A percentile compares a stretch with the other conserved stretches of the same genome.
Conservation (phyloP, 23 red algal genomes). For the Gracilariopsis chorda region DNA sequence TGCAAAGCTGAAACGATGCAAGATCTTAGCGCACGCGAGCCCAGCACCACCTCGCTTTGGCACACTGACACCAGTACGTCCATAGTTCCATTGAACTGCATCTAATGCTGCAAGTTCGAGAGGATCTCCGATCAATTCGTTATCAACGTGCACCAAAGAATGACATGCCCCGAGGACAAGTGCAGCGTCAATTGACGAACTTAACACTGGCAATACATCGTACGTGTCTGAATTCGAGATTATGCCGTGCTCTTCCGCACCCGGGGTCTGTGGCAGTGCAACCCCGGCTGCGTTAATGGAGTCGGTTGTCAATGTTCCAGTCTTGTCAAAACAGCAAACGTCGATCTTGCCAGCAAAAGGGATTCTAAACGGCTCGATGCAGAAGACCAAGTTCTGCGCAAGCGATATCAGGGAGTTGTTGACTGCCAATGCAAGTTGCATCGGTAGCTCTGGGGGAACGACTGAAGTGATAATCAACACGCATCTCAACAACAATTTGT, state of each 20-base stretch:
- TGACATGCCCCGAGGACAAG: conserved; percentile 91
- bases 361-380: conserved; percentile 97
- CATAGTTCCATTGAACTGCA: conserved; percentile 70
- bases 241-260: background rate
- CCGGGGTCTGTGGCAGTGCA: conserved; percentile 7
- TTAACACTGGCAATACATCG: conserved; percentile 34
- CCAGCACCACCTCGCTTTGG: conserved; percentile 57
- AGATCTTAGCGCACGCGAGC: conserved; percentile 54
- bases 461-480: conserved; percentile 97
- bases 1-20: conserved; percentile 80
- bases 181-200: conserved; percentile 56
- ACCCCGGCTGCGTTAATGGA: conserved; percentile 66
- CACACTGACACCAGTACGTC: conserved; percentile 25
- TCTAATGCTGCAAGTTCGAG: conserved; percentile 83
- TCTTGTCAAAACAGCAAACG: conserved; percentile 98
- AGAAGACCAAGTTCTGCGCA: conserved; percentile 85
- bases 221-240: background rate
- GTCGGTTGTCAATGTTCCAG: conserved; percentile 93
- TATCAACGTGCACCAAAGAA: conserved; percentile 81
- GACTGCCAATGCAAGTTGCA: conserved; percentile 94
- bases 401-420: conserved; percentile 86
- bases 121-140: conserved; percentile 87
- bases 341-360: conserved; percentile 96
- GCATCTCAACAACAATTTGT: conserved; percentile 93
- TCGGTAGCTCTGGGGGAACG: conserved; percentile 93